phyloP scores from a whole-genome alignment of 2,329 filamentous ascomycete species.

The Fusarium domesticum region DNA sequence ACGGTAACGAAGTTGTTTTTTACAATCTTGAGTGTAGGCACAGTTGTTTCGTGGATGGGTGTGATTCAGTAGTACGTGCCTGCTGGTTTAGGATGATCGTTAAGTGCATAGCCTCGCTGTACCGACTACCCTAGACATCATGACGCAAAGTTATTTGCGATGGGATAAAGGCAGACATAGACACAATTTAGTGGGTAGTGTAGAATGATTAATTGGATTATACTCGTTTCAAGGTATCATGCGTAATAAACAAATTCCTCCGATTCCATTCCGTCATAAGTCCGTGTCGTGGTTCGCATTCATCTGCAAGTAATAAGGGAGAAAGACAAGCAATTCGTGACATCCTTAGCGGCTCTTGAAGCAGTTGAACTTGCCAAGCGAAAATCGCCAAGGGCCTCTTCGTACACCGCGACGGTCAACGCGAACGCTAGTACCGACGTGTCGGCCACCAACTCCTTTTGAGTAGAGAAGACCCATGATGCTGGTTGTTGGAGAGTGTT shows the following conservation, averaged over 20 bases:
- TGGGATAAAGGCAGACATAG: background rate
- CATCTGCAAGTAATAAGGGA: background rate
- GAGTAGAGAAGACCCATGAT: slow-evolving; percentile 48
- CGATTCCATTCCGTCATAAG: slow-evolving; percentile 2
- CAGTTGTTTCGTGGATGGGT: slow-evolving; percentile 4
- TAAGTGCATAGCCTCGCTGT: slow-evolving; percentile 2
- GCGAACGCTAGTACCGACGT: slow-evolving; percentile 49
- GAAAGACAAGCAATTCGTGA: background rate
- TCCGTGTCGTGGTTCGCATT: background rate
- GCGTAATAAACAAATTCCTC: slow-evolving; percentile 3
- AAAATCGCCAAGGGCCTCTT: slow-evolving; percentile 51
- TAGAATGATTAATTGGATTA: background rate
- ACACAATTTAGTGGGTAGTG: background rate
- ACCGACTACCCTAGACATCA: slow-evolving; percentile 7
- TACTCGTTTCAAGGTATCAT: background rate
- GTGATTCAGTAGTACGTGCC: slow-evolving; percentile 11
- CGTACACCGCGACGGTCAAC: slow-evolving; percentile 46
- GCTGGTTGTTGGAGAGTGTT: slow-evolving; percentile 4
- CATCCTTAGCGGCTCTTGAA: slow-evolving; percentile 37
- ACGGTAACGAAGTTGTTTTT: too few species aligned
- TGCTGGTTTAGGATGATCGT: slow-evolving; percentile 5
- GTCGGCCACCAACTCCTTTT: slow-evolving; percentile 46
- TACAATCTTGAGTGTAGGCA: too few species aligned
- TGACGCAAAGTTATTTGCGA: background rate
- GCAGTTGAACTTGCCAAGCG: slow-evolving; percentile 49